Evolutionary conservation across 139 green algal genomes (phyloP), one percentile per base, ranked within the genome.

Genomic region (Micromonas pusilla): DNA sequence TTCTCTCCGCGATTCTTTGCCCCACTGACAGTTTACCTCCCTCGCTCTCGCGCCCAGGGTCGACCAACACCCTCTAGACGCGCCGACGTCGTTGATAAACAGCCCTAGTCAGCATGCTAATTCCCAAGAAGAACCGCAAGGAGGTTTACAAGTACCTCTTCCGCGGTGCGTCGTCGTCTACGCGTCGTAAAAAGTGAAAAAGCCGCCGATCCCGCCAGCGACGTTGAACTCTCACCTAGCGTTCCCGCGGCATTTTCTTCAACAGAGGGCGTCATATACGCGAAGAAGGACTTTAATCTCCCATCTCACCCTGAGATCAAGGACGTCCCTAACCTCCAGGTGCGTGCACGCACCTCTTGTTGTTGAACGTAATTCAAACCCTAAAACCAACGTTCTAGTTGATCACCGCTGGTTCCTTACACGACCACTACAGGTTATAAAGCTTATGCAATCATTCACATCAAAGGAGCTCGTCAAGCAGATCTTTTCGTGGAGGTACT

Each of bases 71-170:
- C 45, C 45, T 57, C 45, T 57, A 57, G 45, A 57, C 45, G 45
- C 45, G 45, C 45, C 45, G 45, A 23, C 68, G 36, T 33, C 9
- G 9, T 75, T 75, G 34, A 74, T 63, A 63, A 74, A 74, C 20
- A 74, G 52, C 25, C 66, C 52, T 37, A 21, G 36, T 32, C 73
- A 79, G 16, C 70, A 98, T 98, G 95, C 81, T 99, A 66, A 97
- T 99, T 81, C 87, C 93, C 68, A 98, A 98, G 92, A 97, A 97
- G 90, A 97, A 97, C 88, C 91, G 95, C 79, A 87, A 89, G 53
- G 93, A 96, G 86, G 91, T 98, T 34, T 99, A 99, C 94, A 98
- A 98, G 92, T 97, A 95, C 90, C 95, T 99, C 82, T 99, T 99
- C 89, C 92, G 96, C 80, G 93, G 92, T 96, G 77, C 73, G 79